phyloP scores from a whole-genome alignment of 2,329 filamentous ascomycete genomes.

The Fusarium sterilihyphosum region DNA sequence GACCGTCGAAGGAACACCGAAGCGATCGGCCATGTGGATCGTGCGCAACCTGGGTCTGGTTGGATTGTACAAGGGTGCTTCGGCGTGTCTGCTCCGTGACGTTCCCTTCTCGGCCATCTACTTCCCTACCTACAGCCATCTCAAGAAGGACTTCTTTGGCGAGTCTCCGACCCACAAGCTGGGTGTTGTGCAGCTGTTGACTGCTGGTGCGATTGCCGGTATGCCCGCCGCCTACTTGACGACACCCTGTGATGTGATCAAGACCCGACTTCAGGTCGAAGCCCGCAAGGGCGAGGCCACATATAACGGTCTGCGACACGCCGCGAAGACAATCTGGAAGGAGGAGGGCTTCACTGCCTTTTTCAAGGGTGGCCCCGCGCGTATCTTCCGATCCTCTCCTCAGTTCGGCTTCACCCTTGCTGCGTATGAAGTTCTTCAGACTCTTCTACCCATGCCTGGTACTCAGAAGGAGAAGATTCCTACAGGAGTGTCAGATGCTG shows the following conservation, averaged over 20 bases:
- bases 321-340: conserved; percentile 81
- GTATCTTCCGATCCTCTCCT: conserved; percentile 93
- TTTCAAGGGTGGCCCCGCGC: conserved; percentile 97
- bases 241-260: conserved; percentile 98
- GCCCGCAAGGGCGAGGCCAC: conserved; percentile 91
- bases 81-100: conserved; percentile 92
- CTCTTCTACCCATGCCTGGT: conserved; percentile 77
- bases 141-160: conserved; percentile 94
- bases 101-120: conserved; percentile 99
- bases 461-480: conserved; percentile 63
- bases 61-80: conserved; percentile 96
- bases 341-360: conserved; percentile 97
- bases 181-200: conserved; percentile 88
- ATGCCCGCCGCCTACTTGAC: conserved; percentile 95
- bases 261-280: conserved; percentile 97
- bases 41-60: conserved; percentile 93
- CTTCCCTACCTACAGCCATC: conserved; percentile 94
- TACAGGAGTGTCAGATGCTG: conserved; percentile 70
- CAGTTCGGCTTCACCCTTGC: conserved; percentile 99
- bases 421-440: conserved; percentile 92
- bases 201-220: conserved; percentile 91
- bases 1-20: conserved; percentile 81
- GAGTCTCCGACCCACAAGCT: conserved; percentile 89
- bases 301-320: conserved; percentile 89
- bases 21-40: conserved; percentile 97